A percentile compares a stretch with the other conserved stretches of the same genome.
Evolutionary conservation across 768 basidiomycete species (phyloP).

Genomic region (Suillus paluster): DNA sequence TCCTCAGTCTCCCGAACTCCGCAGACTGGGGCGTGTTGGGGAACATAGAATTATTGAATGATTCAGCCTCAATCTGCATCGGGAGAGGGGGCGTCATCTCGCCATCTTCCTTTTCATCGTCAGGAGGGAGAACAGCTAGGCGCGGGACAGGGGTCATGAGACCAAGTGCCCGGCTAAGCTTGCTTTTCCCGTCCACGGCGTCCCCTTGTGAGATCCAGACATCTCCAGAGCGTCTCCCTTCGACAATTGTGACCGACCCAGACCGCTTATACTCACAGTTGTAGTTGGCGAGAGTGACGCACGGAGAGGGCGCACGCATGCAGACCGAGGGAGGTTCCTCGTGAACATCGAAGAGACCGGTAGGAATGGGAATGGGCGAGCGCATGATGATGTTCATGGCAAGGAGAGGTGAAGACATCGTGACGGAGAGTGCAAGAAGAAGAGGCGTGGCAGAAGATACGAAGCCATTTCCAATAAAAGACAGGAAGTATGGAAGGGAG

Average conservation of each 20-base stretch:
- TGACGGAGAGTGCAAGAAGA: slow-evolving; percentile 65
- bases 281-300: slow-evolving; percentile 33
- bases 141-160: slow-evolving; percentile 67
- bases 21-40: slow-evolving; percentile 59
- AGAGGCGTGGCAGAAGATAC: slow-evolving; percentile 45
- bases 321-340: slow-evolving; percentile 46
- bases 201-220: slow-evolving; percentile 78
- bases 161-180: slow-evolving; percentile 63
- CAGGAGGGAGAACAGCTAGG: slow-evolving; percentile 66
- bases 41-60: slow-evolving; percentile 43
- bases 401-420: slow-evolving; percentile 68
- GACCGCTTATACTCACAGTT: slow-evolving; percentile 60
- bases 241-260: slow-evolving; percentile 65
- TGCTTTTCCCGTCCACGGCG: slow-evolving; percentile 67
- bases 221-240: slow-evolving; percentile 73
- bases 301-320: slow-evolving; percentile 48
- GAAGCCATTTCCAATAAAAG: slow-evolving; percentile 44
- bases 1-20: slow-evolving; percentile 57
- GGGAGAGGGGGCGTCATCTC: slow-evolving; percentile 63
- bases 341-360: slow-evolving; percentile 62
- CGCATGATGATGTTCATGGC: slow-evolving; percentile 63
- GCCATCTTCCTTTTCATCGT: slow-evolving; percentile 44
- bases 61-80: slow-evolving; percentile 55
- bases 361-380: slow-evolving; percentile 68
- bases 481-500: slow-evolving; percentile 63